Base-by-base conservation (phyloP, 2,329 filamentous ascomycete species). In the Fusarium chaquense region DNA sequence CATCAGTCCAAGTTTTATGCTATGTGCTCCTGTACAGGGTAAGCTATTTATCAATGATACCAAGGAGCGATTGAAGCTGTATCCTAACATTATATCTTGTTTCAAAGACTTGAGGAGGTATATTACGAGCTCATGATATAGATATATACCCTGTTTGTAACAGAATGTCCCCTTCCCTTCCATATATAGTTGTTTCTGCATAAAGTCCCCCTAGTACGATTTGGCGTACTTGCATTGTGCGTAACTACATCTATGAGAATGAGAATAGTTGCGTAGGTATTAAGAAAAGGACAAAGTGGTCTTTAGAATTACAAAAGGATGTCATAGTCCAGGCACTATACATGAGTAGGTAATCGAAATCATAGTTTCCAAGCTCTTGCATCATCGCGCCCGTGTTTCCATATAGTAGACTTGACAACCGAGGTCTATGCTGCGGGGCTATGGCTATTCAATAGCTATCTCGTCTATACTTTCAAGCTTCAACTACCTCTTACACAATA, bases 341-440 rank as follows among this genome's bases (percentile, higher is more conserved):
- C 11, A 58, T 58, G 35, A 47, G 47, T 20, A 20, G 20, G 20
- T 38, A 52, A 59, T 64, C 33, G 41, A 6, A 9, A 11, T 13
- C 26, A 41, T 18, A 32, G 35, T 46, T 20, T 33, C 24, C 45
- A 61, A 41, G 30, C 35, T 44, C 18, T 28, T 49, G 46, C 33
- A 60, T 47, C 61, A 45, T 49, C 13, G 32, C 53, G 26, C 32
- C 50, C 24, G 43, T 22, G 24, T n/a, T 33, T 45, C 32, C 5
- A 41, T 46, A 40, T 18, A 40, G 36, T 38, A 30, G 44, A 52
- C 44, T 18, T 35, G 13, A 60, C 56, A 60, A 24, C 62, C 62
- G 62, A 65, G 62, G 62, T 65, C 62, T 35, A 26, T 4, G 10
- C 43, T 60, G 62, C 62, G 62, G 62, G 61, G 61, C 62, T 38